These are phyloP conservation scores for Termitomyces sp. DNA, from an alignment of 768 basidiomycete genomes.

Conservation along the genomic window DNA sequence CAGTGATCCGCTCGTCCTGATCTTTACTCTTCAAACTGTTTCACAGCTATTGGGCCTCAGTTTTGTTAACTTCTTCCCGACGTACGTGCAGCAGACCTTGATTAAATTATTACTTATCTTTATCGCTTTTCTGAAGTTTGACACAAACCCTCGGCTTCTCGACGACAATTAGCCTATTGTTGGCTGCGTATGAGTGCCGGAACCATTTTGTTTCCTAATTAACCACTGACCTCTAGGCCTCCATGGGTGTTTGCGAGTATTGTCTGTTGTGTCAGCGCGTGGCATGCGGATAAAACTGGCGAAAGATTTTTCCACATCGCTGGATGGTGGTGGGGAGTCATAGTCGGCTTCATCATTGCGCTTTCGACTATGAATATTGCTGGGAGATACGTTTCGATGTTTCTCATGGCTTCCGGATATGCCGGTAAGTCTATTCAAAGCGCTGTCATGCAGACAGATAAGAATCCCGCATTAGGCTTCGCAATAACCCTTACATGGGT, in stretches of 20 bases:
- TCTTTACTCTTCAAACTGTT: slow-evolving; percentile 49
- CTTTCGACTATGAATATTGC: slow-evolving; percentile 45
- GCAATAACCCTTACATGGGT: slow-evolving; percentile 56
- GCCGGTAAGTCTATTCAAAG: slow-evolving; percentile 19
- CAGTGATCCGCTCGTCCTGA: slow-evolving; percentile 45
- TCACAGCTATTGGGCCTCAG: slow-evolving; percentile 49
- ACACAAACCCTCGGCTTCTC: slow-evolving; percentile 55
- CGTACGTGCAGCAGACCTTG: slow-evolving; percentile 21
- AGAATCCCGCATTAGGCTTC: slow-evolving; percentile 22
- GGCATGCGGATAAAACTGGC: slow-evolving; percentile 54
- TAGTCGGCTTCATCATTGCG: slow-evolving; percentile 56
- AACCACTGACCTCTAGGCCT: slow-evolving; percentile 30
- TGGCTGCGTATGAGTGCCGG: slow-evolving; percentile 43
- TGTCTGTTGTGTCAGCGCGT: slow-evolving; percentile 44
- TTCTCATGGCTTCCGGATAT: slow-evolving; percentile 58
- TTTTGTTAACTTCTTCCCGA: slow-evolving; percentile 57
- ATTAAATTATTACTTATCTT: not conserved
- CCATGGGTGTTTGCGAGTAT: slow-evolving; percentile 57
- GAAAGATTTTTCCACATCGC: slow-evolving; percentile 61
- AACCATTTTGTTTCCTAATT: not conserved
- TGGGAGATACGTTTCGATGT: slow-evolving; percentile 55
- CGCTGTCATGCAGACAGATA: not conserved
- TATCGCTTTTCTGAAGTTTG: slow-evolving; percentile 26
- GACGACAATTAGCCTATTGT: slow-evolving; percentile 52
- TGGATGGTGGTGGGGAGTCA: slow-evolving; percentile 53